These are phyloP conservation scores for Microglena sp. DNA, from an alignment of 139 green algal genomes.

Conservation along the genomic window DNA sequence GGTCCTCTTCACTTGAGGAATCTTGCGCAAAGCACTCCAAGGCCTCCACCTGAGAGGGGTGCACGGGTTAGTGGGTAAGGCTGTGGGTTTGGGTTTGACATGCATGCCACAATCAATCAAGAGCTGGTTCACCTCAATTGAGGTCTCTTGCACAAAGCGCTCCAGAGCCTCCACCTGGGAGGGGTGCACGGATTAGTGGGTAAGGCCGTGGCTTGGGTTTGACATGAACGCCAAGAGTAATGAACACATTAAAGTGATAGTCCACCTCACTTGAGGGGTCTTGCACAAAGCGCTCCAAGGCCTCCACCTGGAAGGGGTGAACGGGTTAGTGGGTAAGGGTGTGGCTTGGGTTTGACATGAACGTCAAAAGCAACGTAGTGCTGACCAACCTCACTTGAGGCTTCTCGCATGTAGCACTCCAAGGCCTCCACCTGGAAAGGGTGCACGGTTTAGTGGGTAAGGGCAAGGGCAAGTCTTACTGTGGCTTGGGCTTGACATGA, in stretches of 20 bases:
- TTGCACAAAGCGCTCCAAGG: constrained; percentile 56
- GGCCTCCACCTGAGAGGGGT: constrained; percentile 21
- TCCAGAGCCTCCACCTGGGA: constrained; percentile 53
- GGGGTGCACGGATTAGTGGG: no score
- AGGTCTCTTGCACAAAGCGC: constrained; percentile 41
- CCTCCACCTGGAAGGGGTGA: constrained; percentile 21
- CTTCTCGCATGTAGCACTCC: constrained; percentile 48
- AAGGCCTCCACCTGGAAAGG: constrained; percentile 38
- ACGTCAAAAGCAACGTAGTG: no score
- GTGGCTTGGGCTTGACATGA: no score
- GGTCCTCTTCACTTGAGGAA: constrained; percentile 44
- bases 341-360: no score
- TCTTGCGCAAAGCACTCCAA: constrained; percentile 57
- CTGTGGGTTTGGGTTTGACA: not conserved
- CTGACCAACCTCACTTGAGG: constrained; percentile 41
- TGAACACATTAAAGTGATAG: constrained; percentile 54
- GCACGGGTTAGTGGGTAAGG: not conserved
- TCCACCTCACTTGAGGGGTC: constrained; percentile 46
- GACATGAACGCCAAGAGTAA: no score
- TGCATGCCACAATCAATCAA: constrained; percentile 58
- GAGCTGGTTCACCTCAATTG: constrained; percentile 43
- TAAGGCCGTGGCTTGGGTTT: no score
- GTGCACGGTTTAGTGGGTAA: not conserved
- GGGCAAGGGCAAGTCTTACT: no score
- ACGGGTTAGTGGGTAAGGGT: no score